Base-by-base conservation (phyloP, 768 basidiomycete genomes). In the Neoboletus magnificus region DNA sequence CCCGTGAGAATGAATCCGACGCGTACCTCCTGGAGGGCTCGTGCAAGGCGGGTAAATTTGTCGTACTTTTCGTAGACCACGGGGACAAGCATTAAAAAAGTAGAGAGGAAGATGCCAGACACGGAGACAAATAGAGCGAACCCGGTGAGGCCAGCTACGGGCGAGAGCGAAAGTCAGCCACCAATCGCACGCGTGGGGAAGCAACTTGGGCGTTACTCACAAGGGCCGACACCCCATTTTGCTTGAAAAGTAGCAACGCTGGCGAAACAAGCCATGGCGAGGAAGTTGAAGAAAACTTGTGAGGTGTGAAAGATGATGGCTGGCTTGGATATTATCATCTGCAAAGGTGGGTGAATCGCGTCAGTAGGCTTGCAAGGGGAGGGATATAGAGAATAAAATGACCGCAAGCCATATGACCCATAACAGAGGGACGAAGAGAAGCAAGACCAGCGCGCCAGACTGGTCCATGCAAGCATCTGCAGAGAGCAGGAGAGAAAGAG, bases 251-350 rank as follows among this genome's bases (percentile, higher is more conserved):
- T 76, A 0, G 94, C 94, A 4, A 93, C 89, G 62, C 89, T 86
- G 9, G 90, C 95, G 63, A 92, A 93, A 67, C 92, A 95, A 45
- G 87, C 88, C 84, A 96, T 88, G 13, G 91, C 84, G 44, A 98
- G 80, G 67, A 98, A 97, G 70, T 89, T 87, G 84, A 96, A 93
- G 79, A 98, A 94, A 51, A 84, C 80, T 76, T 96, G 89, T 3
- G 82, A 84, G 30, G 82, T 70, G 68, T 89, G 84, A 67, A 86
- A 85, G 52, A 91, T 78, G 66, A 93, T 89, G 57, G 85, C 78
- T 8, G 89, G 86, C 75, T 91, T 92, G 23, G 89, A 86, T 44
- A 93, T 83, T 62, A 93, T 92, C 89, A 92, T 90, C 91, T 93
- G 62, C 20, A 62, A 53, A 54, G 20, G 23, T 32, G 18, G 61